Base-by-base conservation (phyloP, 352 stramenopile species). In the Thalassiosira exigua region DNA sequence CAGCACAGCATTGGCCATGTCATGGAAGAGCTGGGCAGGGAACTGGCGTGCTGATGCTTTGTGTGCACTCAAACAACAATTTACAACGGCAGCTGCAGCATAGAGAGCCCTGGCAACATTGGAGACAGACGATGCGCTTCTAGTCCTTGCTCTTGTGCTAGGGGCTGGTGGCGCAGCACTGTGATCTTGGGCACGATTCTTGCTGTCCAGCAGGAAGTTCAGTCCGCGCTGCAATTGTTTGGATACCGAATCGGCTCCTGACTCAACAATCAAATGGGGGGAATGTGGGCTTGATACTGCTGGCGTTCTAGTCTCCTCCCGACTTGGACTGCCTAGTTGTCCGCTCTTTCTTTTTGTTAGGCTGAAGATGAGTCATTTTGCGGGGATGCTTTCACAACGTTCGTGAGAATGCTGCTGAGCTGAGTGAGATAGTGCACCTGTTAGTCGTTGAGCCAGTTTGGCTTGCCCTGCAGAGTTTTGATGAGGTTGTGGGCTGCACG, bases 1-100 rank as follows among this genome's bases (percentile, higher is more conserved):
- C n/a, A 81, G 27, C 27, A 81, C 73, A 21, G 57, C 65, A n/a
- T 72, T 44, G 19, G 73, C 73, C 24, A 72, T 41, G 33, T 42
- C 33, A 19, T 70, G 46, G 2, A 71, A 5, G 27, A 19, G n/a
- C 7, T 2, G 44, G 1, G 60, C 19, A 11, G 21, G 42, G n/a
- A n/a, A n/a, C n/a, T n/a, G n/a, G n/a, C n/a, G n/a, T n/a, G n/a
- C n/a, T n/a, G n/a, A n/a, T n/a, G n/a, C n/a, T n/a, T n/a, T n/a
- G n/a, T n/a, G n/a, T n/a, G n/a, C n/a, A n/a, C n/a, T n/a, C n/a
- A n/a, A n/a, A n/a, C n/a, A n/a, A n/a, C n/a, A n/a, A n/a, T n/a
- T n/a, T n/a, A n/a, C n/a, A 24, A 24, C 17, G 22, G 51, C 14
- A 44, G 36, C 36, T 44, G 7, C 14, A 7, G 36, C 14, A n/a